Evolutionary conservation across 768 basidiomycete species (phyloP).

Genomic region (Boletus pseudopeckii): DNA sequence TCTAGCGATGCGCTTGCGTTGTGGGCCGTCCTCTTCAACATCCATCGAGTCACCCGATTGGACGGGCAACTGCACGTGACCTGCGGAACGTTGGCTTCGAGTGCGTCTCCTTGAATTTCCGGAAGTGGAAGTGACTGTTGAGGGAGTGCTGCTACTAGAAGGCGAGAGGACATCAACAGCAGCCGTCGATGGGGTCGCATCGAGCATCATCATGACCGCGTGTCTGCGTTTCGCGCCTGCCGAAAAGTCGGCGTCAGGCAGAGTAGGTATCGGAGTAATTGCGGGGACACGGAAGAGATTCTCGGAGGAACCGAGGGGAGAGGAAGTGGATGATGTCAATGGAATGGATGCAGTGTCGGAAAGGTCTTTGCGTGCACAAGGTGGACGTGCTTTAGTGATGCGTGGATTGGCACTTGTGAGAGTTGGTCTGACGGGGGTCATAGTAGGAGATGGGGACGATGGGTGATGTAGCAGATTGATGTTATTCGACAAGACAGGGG

Average conservation of each 20-base stretch:
- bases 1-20: constrained; percentile 70
- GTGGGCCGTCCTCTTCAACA: constrained; percentile 71
- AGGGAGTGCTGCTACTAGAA: constrained; percentile 31
- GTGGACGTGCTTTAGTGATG: constrained; percentile 28
- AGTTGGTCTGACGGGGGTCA: constrained; percentile 16
- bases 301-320: constrained; percentile 29
- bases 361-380: constrained; percentile 28
- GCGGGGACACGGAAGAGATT: constrained; percentile 27
- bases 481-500: constrained; percentile 22
- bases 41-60: constrained; percentile 59
- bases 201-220: constrained; percentile 75
- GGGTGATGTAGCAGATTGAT: constrained; percentile 17
- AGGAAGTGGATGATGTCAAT: constrained; percentile 14
- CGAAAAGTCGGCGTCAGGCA: constrained; percentile 35
- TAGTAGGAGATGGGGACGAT: constrained; percentile 29
- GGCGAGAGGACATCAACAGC: constrained; percentile 37
- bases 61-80: constrained; percentile 40
- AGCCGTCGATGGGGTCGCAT: constrained; percentile 43
- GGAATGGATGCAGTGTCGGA: constrained; percentile 16
- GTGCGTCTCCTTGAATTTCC: constrained; percentile 51
- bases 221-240: constrained; percentile 72
- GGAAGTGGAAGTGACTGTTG: constrained; percentile 19
- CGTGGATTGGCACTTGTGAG: constrained; percentile 19
- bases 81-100: constrained; percentile 42
- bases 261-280: constrained; percentile 28